These are phyloP conservation scores for Geosmithia morbida DNA, from an alignment of 2,329 filamentous ascomycete genomes.

Conservation along the genomic window DNA sequence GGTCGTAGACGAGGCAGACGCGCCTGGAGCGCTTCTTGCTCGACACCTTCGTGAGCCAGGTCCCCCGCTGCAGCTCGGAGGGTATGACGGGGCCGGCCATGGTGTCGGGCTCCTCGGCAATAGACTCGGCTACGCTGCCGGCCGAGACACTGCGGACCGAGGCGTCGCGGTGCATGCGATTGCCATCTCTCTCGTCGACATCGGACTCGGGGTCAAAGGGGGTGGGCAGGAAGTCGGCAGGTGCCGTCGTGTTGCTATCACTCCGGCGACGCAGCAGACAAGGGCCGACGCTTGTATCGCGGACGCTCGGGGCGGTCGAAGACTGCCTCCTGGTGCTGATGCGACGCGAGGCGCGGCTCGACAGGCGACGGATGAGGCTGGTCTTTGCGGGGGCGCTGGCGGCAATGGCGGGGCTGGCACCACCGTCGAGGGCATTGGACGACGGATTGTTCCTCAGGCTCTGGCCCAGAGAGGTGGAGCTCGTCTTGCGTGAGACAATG, in stretches of 20 bases:
- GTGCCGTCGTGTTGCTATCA: conserved; percentile 67
- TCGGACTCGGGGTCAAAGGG: conserved; percentile 43
- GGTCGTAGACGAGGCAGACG: conserved; percentile 59
- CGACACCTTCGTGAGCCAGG: conserved; percentile 66
- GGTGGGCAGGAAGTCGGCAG: conserved; percentile 28
- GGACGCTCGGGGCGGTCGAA: conserved; percentile 59
- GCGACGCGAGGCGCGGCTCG: conserved; percentile 60
- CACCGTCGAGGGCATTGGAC: conserved; percentile 27
- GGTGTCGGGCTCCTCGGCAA: conserved; percentile 25
- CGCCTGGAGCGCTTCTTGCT: conserved; percentile 65
- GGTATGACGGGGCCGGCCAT: conserved; percentile 61
- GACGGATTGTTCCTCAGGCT: conserved; percentile 29
- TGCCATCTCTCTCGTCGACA: conserved; percentile 33
- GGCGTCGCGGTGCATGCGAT: conserved; percentile 22
- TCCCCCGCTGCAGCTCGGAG: conserved; percentile 63
- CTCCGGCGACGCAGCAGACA: conserved; percentile 77
- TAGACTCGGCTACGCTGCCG: conserved; percentile 30
- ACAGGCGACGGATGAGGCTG: conserved; percentile 66
- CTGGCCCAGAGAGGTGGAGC: conserved; percentile 49
- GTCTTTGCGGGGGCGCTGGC: conserved; percentile 19
- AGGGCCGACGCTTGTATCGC: conserved; percentile 80
- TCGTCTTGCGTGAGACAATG: conserved; percentile 45
- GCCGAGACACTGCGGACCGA: conserved; percentile 30
- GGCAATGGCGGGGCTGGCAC: conserved; percentile 2
- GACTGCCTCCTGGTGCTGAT: conserved; percentile 59